Conservation (phyloP, 225 moss, liverwort and hornwort genomes). For the Ulota crispa region DNA sequence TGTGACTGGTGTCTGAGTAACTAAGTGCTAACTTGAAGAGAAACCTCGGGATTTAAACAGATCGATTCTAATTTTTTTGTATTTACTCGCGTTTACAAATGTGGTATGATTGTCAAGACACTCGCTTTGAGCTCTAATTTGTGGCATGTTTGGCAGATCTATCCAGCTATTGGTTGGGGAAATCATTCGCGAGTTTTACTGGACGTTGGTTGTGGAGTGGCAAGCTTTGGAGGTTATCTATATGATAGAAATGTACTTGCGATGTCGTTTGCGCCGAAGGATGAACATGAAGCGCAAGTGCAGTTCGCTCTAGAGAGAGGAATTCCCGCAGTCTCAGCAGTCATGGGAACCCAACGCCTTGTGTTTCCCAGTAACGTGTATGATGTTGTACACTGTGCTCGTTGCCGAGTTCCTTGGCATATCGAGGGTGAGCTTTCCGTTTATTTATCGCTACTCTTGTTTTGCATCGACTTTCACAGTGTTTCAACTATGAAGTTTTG, state of each 20-base stretch:
- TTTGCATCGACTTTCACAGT: background rate
- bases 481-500: background rate
- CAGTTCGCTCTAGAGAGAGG: slow-evolving; percentile 86
- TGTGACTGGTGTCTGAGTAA: background rate
- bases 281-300: slow-evolving; percentile 87
- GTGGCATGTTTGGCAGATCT: slow-evolving; percentile 36
- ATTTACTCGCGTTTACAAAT: background rate
- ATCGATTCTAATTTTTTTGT: background rate
- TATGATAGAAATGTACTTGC: slow-evolving; percentile 70
- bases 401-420: slow-evolving; percentile 83
- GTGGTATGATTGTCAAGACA: background rate
- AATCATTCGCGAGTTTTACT: slow-evolving; percentile 62
- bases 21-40: background rate
- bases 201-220: slow-evolving; percentile 89
- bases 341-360: slow-evolving; percentile 84
- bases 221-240: slow-evolving; percentile 78
- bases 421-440: slow-evolving; percentile 44
- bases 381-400: slow-evolving; percentile 81
- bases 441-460: background rate
- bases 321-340: slow-evolving; percentile 68
- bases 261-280: slow-evolving; percentile 89
- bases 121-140: background rate
- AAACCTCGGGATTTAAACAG: background rate
- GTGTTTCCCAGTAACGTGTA: slow-evolving; percentile 67
- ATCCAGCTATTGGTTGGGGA: slow-evolving; percentile 64